Evolutionary conservation across 2,329 filamentous ascomycete genomes (phyloP), one percentile per base, ranked within the genome.

Genomic region (Monilinia vaccinii-corymbosi): DNA sequence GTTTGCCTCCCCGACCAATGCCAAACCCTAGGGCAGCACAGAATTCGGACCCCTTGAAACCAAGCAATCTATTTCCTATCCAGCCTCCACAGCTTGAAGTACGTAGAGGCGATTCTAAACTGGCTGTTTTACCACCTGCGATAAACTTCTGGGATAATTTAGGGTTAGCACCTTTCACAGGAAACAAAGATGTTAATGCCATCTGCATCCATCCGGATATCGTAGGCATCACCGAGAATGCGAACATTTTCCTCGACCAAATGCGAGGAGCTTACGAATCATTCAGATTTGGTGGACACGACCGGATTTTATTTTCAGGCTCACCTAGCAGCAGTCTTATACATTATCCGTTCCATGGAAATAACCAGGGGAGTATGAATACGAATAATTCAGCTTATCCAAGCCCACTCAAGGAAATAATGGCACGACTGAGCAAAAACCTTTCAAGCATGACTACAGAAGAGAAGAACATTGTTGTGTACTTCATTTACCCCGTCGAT

Each of bases 91-190:
- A 89, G 67, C 75, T 94, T 42, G 85, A 89, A 65, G 77, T 95
- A 13, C 85, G 86, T 52, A 80, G 89, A 57, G 82, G 84, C 23
- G 87, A 91, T 44, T 79, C 80, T 1, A 82, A 81, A 51, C 80
- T 91, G 60, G 89, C 91, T 13, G 77, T 95, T 44, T 76, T 93
- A 25, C 88, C 90, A 2, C 82, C 89, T 0, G 87, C 88, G 0
- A 76, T 93, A 23, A 76, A 80, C 1, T 96, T 94, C 69, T 95
- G 90, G 91, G 89, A 94, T 69, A 85, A 86, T 50, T 75, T 95
- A 21, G 88, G 89, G 0, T 78, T 96, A 1, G 83, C 83, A 1
- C 90, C 90, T 4, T 82, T 83, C 10, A 83, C 83, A 61, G 87
- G 88, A 0, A 69, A 77, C 9, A 95, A 95, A 71, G 83, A 93